Evolutionary conservation across 345 rosid species (phyloP).

Genomic region (Dipteronia sinensis): DNA sequence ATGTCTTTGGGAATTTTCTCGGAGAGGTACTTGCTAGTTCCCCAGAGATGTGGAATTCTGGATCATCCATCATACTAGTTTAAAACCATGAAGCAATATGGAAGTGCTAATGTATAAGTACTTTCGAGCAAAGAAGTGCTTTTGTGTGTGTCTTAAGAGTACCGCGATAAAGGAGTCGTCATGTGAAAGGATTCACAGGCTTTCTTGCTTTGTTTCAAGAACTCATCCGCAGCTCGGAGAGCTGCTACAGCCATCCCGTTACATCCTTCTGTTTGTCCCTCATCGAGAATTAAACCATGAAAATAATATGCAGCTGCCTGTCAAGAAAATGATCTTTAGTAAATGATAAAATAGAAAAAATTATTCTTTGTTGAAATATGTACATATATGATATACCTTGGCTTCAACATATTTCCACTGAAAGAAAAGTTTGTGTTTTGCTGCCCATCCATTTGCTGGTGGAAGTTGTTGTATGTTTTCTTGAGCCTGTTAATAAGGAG

Average conservation of each 20-base stretch:
- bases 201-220: conserved; percentile 52
- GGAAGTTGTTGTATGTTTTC: conserved; percentile 58
- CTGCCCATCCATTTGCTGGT: conserved; percentile 63
- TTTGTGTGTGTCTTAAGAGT: conserved; percentile 1
- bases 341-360: no score
- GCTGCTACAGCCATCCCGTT: conserved; percentile 61
- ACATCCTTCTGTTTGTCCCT: conserved; percentile 58
- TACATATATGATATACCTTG: conserved; percentile 36
- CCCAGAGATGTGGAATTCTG: conserved; percentile 40
- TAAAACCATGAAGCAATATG: no score
- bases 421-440: conserved; percentile 58
- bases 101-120: neutral
- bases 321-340: neutral
- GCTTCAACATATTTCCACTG: conserved; percentile 66
- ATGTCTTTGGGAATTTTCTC: conserved; percentile 35
- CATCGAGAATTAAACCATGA: conserved; percentile 68
- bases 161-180: conserved; percentile 62
- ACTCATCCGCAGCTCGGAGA: conserved; percentile 64
- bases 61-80: neutral
- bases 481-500: conserved; percentile 48
- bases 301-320: conserved; percentile 76
- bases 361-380: neutral
- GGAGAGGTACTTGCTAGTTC: conserved; percentile 34
- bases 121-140: no score
- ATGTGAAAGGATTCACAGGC: conserved; percentile 52